Conservation (phyloP, 495 filamentous ascomycete genomes). For the Penicillium bialowiezense region DNA sequence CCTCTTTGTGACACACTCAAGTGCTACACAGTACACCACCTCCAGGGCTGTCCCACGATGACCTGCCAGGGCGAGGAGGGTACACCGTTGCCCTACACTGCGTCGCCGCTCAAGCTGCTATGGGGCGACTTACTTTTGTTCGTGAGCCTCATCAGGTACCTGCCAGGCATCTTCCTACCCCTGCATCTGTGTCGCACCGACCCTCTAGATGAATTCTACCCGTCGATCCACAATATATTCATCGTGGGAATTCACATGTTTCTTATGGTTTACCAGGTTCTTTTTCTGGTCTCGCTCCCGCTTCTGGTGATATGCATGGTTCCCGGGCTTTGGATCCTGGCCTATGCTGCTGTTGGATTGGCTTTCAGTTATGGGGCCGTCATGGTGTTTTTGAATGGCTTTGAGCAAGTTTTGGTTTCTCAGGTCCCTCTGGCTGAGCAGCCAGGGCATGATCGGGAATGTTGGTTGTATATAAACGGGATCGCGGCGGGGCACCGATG, state of each 20-base stretch:
- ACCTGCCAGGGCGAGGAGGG: constrained; percentile 8
- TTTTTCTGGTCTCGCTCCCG: constrained; percentile 45
- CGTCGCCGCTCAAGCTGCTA: constrained; percentile 54
- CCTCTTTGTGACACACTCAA: not conserved
- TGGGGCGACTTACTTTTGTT: constrained; percentile 53
- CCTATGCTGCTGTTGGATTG: constrained; percentile 33
- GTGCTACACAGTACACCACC: too few species aligned
- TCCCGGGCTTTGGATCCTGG: constrained; percentile 50
- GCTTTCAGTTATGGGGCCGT: constrained; percentile 49
- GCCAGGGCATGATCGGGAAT: constrained; percentile 26
- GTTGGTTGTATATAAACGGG: constrained; percentile 42
- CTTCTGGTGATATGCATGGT: constrained; percentile 40
- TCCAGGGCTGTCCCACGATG: constrained; percentile 12
- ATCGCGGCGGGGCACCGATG: constrained; percentile 32
- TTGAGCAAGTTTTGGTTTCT: constrained; percentile 22
- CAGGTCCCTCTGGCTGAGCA: constrained; percentile 16
- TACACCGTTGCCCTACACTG: constrained; percentile 53
- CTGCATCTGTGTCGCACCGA: constrained; percentile 46
- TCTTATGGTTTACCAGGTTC: constrained; percentile 38
- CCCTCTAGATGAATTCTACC: constrained; percentile 57
- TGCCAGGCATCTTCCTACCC: constrained; percentile 51
- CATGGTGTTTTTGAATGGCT: constrained; percentile 42
- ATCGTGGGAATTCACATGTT: constrained; percentile 50
- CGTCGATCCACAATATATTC: constrained; percentile 44
- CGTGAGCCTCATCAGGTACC: constrained; percentile 44